Conservation (phyloP, 345 rosid species). For the Bruguiera sexangula region DNA sequence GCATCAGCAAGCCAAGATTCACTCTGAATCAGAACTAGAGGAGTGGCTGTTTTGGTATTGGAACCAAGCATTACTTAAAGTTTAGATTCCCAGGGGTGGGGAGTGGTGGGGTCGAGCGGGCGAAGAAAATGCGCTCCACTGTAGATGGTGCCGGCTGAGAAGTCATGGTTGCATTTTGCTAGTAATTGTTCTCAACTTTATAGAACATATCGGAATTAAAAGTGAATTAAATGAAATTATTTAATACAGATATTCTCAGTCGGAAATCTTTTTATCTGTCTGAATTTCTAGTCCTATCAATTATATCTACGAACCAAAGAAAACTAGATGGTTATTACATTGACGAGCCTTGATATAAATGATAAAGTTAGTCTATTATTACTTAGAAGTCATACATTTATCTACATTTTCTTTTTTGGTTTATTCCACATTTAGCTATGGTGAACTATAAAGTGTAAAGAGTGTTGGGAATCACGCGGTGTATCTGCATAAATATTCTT, state of each 20-base stretch:
- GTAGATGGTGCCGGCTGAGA: slow-evolving; percentile 18
- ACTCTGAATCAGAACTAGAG: slow-evolving; percentile 9
- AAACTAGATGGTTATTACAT: no score
- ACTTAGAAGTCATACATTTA: no score
- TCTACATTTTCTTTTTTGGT: no score
- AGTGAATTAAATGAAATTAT: no score
- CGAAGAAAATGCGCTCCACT: neutral
- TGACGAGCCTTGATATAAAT: no score
- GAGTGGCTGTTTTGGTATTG: neutral
- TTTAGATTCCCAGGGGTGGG: slow-evolving; percentile 33
- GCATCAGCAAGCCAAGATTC: slow-evolving; percentile 33
- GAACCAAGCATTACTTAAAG: neutral
- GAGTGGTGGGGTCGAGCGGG: slow-evolving; percentile 19
- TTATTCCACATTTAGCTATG: no score
- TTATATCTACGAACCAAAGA: no score
- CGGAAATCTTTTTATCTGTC: slow-evolving; percentile 15
- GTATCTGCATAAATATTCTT: no score
- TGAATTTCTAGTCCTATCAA: no score
- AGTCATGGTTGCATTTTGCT: neutral
- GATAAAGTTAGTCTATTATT: no score
- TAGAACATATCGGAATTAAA: neutral
- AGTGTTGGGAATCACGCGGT: no score
- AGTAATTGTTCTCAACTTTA: neutral
- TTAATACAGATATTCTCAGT: slow-evolving; percentile 1
- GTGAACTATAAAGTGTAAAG: no score